Percentiles rank a stretch among this genome's conserved stretches.
These are phyloP conservation scores for Conticribra weissflogii DNA, from an alignment of 108 stramenopile species.

Conservation along the genomic window DNA sequence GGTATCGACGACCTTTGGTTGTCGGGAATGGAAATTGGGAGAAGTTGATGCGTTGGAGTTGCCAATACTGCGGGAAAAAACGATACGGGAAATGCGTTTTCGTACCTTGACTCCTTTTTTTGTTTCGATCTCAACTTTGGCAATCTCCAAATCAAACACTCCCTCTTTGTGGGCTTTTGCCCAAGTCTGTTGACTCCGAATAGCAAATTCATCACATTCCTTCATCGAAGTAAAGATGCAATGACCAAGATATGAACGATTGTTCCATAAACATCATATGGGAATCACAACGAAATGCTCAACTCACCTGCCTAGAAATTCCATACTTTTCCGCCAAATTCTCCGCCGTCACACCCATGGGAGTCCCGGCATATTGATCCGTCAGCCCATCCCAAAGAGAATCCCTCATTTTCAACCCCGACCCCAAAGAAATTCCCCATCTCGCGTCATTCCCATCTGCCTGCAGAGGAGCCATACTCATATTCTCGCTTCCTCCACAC, in stretches of 20 bases:
- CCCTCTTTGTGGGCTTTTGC: conserved; percentile 72
- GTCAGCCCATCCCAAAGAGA: conserved; percentile 86
- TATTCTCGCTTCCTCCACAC: conserved; percentile 97
- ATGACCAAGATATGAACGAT: background rate
- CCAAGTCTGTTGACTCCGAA: conserved; percentile 90
- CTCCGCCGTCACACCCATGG: conserved; percentile 99
- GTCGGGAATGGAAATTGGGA: background rate
- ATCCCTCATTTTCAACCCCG: conserved; percentile 76
- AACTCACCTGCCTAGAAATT: conserved; percentile 79
- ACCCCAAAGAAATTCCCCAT: conserved; percentile 89
- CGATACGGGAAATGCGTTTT: background rate
- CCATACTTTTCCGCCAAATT: conserved; percentile 93
- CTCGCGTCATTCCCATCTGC: conserved; percentile 86
- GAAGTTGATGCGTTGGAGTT: background rate
- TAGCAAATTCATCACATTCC: conserved; percentile 91
- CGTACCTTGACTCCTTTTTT: conserved; percentile 77
- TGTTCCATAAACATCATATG: background rate
- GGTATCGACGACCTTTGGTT: conserved; percentile 62
- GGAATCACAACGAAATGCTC: background rate
- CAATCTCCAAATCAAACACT: conserved; percentile 92
- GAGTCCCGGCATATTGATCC: conserved; percentile 86
- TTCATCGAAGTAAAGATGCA: conserved; percentile 1
- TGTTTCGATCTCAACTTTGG: conserved; percentile 87
- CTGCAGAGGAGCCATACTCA: conserved; percentile 92
- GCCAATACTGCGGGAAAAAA: conserved; percentile 1